Conservation (phyloP, 1,139 yeast genomes). For the Geotrichum aggregatum region DNA sequence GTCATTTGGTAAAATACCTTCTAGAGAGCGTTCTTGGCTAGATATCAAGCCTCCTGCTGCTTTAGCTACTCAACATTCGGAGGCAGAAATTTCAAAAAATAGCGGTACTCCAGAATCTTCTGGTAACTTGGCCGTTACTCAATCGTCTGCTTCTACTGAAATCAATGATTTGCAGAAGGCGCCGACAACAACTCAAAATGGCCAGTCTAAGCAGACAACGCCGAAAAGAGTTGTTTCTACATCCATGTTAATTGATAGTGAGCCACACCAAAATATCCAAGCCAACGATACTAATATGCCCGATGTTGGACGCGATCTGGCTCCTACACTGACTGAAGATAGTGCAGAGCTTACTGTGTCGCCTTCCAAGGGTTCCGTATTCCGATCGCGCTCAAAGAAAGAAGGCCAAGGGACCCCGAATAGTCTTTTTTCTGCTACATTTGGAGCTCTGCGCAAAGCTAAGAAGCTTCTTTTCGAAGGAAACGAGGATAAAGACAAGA, state of each 20-base stretch:
- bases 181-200: no score
- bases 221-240: neutral
- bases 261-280: neutral
- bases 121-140: no score
- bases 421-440: slow-evolving; percentile 11
- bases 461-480: slow-evolving; percentile 19
- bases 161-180: no score
- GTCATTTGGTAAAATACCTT: slow-evolving; percentile 25
- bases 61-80: neutral
- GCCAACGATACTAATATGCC: slow-evolving; percentile 1
- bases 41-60: slow-evolving; percentile 19
- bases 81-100: neutral
- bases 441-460: slow-evolving; percentile 21
- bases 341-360: neutral
- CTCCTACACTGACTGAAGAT: neutral
- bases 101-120: no score
- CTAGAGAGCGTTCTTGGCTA: slow-evolving; percentile 19
- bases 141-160: neutral
- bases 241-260: slow-evolving; percentile 5
- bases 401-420: slow-evolving; percentile 1
- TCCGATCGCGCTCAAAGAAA: slow-evolving; percentile 10
- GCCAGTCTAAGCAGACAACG: neutral
- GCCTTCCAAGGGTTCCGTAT: slow-evolving; percentile 14
- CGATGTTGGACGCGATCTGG: neutral
- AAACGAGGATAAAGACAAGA: slow-evolving; percentile 5